Conservation (phyloP, 176 grass and related monocot genomes). For the Metroxylon sagu region DNA sequence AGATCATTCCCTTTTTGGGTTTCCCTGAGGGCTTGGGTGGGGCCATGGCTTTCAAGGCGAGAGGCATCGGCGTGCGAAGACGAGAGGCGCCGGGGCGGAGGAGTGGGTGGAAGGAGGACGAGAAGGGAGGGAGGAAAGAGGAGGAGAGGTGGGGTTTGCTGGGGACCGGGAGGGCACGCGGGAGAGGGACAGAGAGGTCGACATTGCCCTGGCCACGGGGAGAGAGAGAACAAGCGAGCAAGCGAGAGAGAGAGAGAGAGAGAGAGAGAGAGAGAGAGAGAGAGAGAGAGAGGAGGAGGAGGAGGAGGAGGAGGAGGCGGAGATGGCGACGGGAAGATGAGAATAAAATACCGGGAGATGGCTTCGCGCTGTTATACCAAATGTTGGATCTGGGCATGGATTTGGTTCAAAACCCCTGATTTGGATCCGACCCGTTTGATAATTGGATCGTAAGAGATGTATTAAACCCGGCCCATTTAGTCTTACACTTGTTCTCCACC, state of each 20-base stretch:
- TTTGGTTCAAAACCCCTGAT: no score
- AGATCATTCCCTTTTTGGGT: conserved; percentile 66
- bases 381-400: no score
- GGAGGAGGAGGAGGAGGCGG: not conserved
- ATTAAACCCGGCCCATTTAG: no score
- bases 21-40: conserved; percentile 78
- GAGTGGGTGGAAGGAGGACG: conserved; percentile 15
- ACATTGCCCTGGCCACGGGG: conserved; percentile 49
- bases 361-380: no score
- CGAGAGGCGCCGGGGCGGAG: conserved; percentile 3
- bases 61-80: conserved; percentile 17
- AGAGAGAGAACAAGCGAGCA: not conserved
- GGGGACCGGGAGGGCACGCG: conserved; percentile 24
- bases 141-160: conserved; percentile 29
- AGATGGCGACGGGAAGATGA: no score
- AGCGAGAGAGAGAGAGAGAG: not conserved
- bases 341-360: no score
- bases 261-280: not conserved
- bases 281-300: not conserved
- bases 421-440: no score
- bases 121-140: conserved; percentile 45
- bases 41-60: conserved; percentile 78
- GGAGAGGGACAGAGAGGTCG: conserved; percentile 49
- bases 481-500: no score
- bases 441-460: no score